Base-by-base conservation (phyloP, 1,284 basidiomycete genomes). In the Kwoniella shivajii region DNA sequence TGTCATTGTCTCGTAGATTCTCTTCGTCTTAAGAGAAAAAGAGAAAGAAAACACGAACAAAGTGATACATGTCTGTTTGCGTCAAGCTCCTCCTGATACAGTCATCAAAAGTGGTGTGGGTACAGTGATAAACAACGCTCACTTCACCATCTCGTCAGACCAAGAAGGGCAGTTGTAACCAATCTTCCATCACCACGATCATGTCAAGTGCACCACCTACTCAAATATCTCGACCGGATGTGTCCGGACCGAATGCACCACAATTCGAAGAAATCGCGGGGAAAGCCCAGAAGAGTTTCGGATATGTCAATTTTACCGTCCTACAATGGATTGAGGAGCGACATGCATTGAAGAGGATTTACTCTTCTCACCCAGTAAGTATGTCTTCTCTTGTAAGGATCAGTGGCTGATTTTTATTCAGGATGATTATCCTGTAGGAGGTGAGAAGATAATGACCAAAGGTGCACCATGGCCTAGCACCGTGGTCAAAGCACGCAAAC, bases 381-480 rank as follows among this genome's bases (percentile, higher is more conserved):
- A n/a, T n/a, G n/a, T n/a, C n/a, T n/a, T n/a, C n/a, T n/a, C n/a
- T n/a, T n/a, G n/a, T n/a, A n/a, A n/a, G n/a, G n/a, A n/a, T n/a
- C n/a, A n/a, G n/a, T n/a, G n/a, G n/a, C n/a, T n/a, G n/a, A n/a
- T n/a, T n/a, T 27, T n/a, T 20, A 26, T 18, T n/a, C 27, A 54
- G 51, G 33, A 44, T 18, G 27, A 54, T 22, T 54, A 45, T 27
- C 51, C 51, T 2, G 43, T 45, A 22, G 34, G 30, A 29, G 51
- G 51, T 9, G 51, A 54, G 18, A 54, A 54, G 26, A 30, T 38
- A 6, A 54, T 54, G 51, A 30, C 51, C 9, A 36, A 22, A 37
- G 43, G 27, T 14, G 51, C 51, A 20, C 51, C 51, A 10, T 54
- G 51, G 51, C 39, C 43, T 27, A 18, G 20, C 1, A 36, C 31